Evolutionary conservation across 129 eudicot genomes (phyloP), one percentile per base, ranked within the genome.

Genomic region (Logfia minima): DNA sequence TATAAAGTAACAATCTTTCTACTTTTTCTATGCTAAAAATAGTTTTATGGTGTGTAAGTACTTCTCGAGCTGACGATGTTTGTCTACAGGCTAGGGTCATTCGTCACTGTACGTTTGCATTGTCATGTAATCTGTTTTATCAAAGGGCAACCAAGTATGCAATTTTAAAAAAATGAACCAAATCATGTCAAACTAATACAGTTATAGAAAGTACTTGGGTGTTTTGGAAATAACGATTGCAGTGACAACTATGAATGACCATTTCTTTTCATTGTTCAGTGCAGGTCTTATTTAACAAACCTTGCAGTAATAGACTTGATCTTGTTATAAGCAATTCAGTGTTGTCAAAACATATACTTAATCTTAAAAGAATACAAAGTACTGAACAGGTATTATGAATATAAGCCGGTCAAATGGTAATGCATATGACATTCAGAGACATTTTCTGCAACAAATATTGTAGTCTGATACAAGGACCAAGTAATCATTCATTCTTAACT

Each of bases 401-500:
- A 62, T 24, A 62, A 24, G 35, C 55, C 0, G 18, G 67, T 62
- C 67, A 62, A 62, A 62, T 22, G 35, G 32, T 29, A 23, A 62
- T 9, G 32, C 32, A 9, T 61, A 19, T 29, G 29, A 29, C 35
- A 62, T 62, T 24, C 5, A 24, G 55, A 17, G 51, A 45, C 39
- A n/a, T 51, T 24, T 26, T 71, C 17, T 71, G 37, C 62, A 71
- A 48, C 55, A 51, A 76, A 75, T 41, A 61, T 64, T 77, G 63
- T 32, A 53, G 0, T 52, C 0, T 8, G 41, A 52, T 53, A 66
- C 31, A 48, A 32, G 19, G 23, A 65, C 28, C 68, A 52, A 23
- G 66, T 55, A 65, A 71, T 72, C 62, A 28, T 80, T 71, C 74
- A 74, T 56, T 66, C 75, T 58, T 39, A 60, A 23, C 14, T 69